Base-by-base conservation (phyloP, 106 monocot species). In the Phalaenopsis equestris region DNA sequence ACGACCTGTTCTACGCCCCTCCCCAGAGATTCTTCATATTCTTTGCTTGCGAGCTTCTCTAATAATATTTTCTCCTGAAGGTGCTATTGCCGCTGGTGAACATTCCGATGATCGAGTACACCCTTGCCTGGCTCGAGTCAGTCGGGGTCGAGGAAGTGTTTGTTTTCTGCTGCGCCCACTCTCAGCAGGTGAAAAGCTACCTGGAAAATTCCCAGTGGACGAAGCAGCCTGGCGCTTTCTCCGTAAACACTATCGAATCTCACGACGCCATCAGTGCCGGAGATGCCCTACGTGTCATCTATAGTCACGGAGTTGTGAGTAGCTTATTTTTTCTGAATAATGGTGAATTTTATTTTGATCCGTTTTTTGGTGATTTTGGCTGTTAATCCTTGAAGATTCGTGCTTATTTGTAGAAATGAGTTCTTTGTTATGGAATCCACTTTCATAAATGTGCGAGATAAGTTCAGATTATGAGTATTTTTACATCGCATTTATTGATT, bases 91-190 rank as follows among this genome's bases (percentile, higher is more conserved):
- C 95, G 24, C 72, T 99, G 84, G 99, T 99, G 65, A 88, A 90
- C 75, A 83, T 85, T 9, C 98, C 99, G 38, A 99, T 99, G 90
- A 95, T 99, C 68, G 90, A 99, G 75, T 99, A 99, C 77, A 75
- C 95, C 6, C 88, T 99, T 23, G 85, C 91, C 10, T 99, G 99
- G 99, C 99, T 99, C 55, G 99, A 99, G 49, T 95, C 99, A 8
- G 99, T 86, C 10, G 93, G 93, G 6, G 93, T 93, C 47, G 91
- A 93, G 74, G 99, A 95, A 83, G 94, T 90, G 14, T 99, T 94
- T 81, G 92, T 99, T 37, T 99, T 99, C 56, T 99, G 93, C 85
- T 95, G 99, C 79, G 91, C 99, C 48, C 94, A 99, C 79, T 77
- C 99, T 21, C 79, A 87, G 77, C 93, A 96, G 83, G 93, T 99